Evolutionary conservation across 305 asterid genomes (phyloP).

Genomic region (Fraxinus sp.): DNA sequence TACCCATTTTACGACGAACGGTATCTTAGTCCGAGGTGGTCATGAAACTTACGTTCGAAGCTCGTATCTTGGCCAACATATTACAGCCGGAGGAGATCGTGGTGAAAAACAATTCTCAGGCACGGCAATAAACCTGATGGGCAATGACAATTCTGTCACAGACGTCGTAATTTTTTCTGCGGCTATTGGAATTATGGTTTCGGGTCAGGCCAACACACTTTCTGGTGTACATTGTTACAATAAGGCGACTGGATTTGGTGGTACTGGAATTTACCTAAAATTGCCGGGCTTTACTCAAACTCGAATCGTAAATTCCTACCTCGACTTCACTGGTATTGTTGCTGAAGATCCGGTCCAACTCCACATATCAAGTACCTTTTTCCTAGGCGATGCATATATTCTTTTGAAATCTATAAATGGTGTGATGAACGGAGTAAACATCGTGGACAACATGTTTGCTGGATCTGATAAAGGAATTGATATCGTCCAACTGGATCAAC

Average conservation of each 20-base stretch:
- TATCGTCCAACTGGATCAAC: slow-evolving; percentile 57
- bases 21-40: slow-evolving; percentile 60
- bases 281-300: slow-evolving; percentile 71
- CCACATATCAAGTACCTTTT: slow-evolving; percentile 56
- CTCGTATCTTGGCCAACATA: slow-evolving; percentile 72
- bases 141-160: slow-evolving; percentile 70
- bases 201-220: slow-evolving; percentile 69
- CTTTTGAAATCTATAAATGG: slow-evolving; percentile 62
- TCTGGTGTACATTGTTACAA: slow-evolving; percentile 88
- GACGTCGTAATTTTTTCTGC: slow-evolving; percentile 85
- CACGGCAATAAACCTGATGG: slow-evolving; percentile 56
- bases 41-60: slow-evolving; percentile 76
- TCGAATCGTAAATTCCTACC: slow-evolving; percentile 65
- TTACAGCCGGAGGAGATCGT: slow-evolving; percentile 77
- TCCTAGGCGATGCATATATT: slow-evolving; percentile 71
- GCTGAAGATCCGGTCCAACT: slow-evolving; percentile 93
- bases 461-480: slow-evolving; percentile 58
- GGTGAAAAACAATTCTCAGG: slow-evolving; percentile 60
- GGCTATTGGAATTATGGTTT: slow-evolving; percentile 48
- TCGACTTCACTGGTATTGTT: slow-evolving; percentile 82
- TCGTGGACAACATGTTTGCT: slow-evolving; percentile 74
- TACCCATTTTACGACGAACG: slow-evolving; percentile 67
- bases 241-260: slow-evolving; percentile 80
- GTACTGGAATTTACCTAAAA: slow-evolving; percentile 64
- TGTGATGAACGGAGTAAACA: slow-evolving; percentile 58